phyloP scores from a whole-genome alignment of 148 eudicot species.

The Hydrangea macrophylla region DNA sequence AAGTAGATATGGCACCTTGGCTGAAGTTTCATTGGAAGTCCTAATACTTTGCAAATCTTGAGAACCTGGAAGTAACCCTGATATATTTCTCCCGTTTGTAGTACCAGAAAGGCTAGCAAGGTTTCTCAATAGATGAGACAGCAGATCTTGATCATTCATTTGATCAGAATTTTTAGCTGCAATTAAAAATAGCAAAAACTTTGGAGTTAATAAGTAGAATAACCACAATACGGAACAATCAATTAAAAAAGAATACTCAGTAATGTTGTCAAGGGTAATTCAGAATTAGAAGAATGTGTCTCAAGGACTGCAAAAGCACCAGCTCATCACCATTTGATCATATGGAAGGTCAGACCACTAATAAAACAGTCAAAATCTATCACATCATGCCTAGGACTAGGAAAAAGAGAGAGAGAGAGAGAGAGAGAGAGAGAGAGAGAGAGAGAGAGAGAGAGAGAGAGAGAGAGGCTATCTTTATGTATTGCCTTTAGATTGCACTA shows the following conservation, averaged over 20 bases:
- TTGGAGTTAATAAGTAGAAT: slow-evolving; percentile 6
- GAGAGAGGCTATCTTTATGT: neutral
- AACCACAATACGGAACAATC: neutral
- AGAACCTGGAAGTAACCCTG: slow-evolving; percentile 47
- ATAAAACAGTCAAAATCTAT: neutral
- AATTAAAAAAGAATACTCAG: neutral
- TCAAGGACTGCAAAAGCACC: neutral
- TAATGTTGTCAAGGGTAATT: neutral
- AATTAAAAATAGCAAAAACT: slow-evolving; percentile 12
- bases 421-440: too few species aligned
- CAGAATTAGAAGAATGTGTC: too few species aligned
- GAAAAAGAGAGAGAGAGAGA: too few species aligned
- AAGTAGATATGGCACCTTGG: slow-evolving; percentile 48
- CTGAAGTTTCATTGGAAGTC: slow-evolving; percentile 38
- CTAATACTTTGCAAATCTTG: slow-evolving; percentile 46
- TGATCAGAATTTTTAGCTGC: slow-evolving; percentile 76
- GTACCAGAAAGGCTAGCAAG: slow-evolving; percentile 61
- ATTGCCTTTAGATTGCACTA: neutral
- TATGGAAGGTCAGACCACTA: neutral
- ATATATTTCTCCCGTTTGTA: slow-evolving; percentile 36
- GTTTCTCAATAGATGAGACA: slow-evolving; percentile 73
- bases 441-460: too few species aligned
- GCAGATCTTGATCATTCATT: slow-evolving; percentile 68
- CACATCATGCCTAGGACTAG: neutral
- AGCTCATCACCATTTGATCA: neutral